A percentile compares a stretch with the other conserved stretches of the same genome.
These are phyloP conservation scores for Russula earlei DNA, from an alignment of 768 basidiomycete genomes.

Conservation along the genomic window DNA sequence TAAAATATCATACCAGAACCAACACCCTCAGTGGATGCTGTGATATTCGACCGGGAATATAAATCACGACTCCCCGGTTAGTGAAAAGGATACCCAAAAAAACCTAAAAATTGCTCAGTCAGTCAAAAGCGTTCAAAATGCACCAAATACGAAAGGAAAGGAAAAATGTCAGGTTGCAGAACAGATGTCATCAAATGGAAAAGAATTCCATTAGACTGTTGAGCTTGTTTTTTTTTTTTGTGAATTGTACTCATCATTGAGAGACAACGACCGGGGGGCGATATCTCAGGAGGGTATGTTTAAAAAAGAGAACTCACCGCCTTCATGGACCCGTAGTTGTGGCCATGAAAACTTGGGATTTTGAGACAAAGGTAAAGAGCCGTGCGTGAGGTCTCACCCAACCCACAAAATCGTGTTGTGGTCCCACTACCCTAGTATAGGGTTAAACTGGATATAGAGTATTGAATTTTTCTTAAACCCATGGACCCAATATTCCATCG, in stretches of 20 bases:
- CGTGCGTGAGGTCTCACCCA: no score
- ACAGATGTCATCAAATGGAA: conserved; percentile 33
- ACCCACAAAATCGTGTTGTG: no score
- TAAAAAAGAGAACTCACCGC: neutral
- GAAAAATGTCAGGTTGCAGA: conserved; percentile 35
- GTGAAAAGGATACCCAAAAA: neutral
- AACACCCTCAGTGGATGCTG: neutral
- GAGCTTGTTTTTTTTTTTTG: conserved; percentile 38
- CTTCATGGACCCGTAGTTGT: neutral
- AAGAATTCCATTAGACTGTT: conserved; percentile 36
- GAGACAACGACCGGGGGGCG: neutral
- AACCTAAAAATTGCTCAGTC: neutral
- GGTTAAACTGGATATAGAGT: no score
- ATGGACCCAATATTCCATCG: no score
- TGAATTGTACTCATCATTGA: conserved; percentile 32
- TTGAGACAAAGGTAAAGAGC: no score
- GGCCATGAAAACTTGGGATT: no score
- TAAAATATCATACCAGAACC: neutral
- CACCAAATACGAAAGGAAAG: neutral
- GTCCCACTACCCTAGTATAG: no score
- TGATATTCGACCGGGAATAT: neutral
- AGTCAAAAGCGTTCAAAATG: neutral
- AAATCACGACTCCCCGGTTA: neutral
- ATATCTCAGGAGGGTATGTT: neutral
- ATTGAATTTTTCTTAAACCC: no score